These are phyloP conservation scores for Epichloe elymi DNA, from an alignment of 2,329 filamentous ascomycete species.

Conservation along the genomic window DNA sequence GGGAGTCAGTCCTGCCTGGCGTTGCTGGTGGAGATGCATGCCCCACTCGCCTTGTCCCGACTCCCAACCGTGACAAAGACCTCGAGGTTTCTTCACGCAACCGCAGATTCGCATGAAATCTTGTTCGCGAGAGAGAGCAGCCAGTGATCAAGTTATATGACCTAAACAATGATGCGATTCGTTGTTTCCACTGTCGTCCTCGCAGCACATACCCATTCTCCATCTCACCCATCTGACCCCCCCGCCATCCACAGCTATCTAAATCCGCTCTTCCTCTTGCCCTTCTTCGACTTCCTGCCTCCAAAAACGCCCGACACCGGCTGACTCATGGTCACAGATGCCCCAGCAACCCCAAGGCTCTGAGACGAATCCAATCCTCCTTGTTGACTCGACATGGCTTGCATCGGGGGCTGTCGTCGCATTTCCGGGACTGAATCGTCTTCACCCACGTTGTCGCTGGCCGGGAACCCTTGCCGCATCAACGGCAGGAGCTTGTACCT, in stretches of 20 bases:
- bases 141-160: too few species aligned
- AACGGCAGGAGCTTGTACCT: constrained; percentile 20
- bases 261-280: constrained; percentile 30
- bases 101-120: too few species aligned
- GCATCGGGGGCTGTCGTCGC: constrained; percentile 11
- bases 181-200: too few species aligned
- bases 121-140: too few species aligned
- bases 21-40: too few species aligned
- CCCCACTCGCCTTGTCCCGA: too few species aligned
- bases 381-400: constrained; percentile 24
- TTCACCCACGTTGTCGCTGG: constrained; percentile 4
- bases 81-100: too few species aligned
- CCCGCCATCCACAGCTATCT: constrained; percentile 11
- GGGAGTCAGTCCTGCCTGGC: too few species aligned
- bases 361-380: constrained; percentile 21
- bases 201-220: too few species aligned
- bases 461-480: constrained; percentile 13
- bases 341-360: constrained; percentile 15
- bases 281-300: constrained; percentile 30
- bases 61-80: too few species aligned
- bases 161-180: too few species aligned
- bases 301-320: constrained; percentile 33
- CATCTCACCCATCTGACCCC: too few species aligned
- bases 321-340: constrained; percentile 31
- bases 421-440: constrained; percentile 6